phyloP scores from a whole-genome alignment of 2,329 filamentous ascomycete genomes.

The Camillea tinctor region DNA sequence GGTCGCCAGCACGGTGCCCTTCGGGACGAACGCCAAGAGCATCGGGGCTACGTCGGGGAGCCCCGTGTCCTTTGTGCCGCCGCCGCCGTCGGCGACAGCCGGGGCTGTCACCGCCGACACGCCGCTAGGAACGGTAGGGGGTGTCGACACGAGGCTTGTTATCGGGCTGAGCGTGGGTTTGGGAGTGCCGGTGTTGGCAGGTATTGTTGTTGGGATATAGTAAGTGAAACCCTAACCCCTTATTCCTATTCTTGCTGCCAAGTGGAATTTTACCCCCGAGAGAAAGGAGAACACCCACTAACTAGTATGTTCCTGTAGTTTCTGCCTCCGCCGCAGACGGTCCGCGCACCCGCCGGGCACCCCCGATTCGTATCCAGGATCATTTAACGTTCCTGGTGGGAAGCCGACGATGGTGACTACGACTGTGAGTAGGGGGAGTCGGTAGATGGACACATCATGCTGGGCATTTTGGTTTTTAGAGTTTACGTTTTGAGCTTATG shows the following conservation, averaged over 20 bases:
- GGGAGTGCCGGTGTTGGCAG: conserved; percentile 40
- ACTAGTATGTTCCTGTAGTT: no score
- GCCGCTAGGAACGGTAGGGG: conserved; percentile 24
- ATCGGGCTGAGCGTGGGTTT: conserved; percentile 49
- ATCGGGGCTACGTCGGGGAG: conserved; percentile 41
- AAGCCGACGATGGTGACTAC: no score
- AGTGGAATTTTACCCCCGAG: background rate
- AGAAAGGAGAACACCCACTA: no score
- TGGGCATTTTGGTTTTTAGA: no score
- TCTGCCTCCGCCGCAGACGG: no score
- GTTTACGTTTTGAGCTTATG: no score
- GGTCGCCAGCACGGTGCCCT: conserved; percentile 37
- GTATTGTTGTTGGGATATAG: conserved; percentile 29
- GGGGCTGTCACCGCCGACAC: conserved; percentile 10
- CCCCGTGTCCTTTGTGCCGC: conserved; percentile 44
- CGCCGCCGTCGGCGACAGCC: conserved; percentile 26
- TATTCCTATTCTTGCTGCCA: background rate
- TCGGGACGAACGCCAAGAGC: conserved; percentile 39
- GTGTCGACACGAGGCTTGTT: conserved; percentile 44
- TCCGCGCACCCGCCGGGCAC: no score
- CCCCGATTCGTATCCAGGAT: no score
- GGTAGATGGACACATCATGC: no score
- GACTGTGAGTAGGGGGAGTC: no score
- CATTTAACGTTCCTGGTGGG: no score
- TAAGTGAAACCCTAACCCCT: conserved; percentile 25